Conservation (phyloP, 2,329 filamentous ascomycete species). For the Arthrinium phaeospermum region DNA sequence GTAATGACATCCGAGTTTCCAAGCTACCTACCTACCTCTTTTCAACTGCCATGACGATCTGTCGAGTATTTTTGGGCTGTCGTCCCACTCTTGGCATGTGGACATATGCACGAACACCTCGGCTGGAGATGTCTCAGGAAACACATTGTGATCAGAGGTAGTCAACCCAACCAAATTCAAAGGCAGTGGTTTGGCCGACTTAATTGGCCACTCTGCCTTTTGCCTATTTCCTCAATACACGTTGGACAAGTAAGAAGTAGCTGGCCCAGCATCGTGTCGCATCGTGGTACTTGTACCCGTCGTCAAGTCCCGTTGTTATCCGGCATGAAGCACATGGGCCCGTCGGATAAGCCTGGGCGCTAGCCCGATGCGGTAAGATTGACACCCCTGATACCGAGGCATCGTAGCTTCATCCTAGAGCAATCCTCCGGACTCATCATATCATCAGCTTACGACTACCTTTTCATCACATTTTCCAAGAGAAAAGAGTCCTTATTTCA, state of each 20-base stretch:
- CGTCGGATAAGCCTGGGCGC: neutral
- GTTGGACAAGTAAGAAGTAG: neutral
- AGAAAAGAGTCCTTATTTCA: neutral
- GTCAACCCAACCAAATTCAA: neutral
- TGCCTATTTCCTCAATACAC: neutral
- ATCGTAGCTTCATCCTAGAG: constrained; percentile 2
- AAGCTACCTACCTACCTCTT: neutral
- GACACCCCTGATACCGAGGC: constrained; percentile 10
- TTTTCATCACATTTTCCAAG: neutral
- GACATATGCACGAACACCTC: neutral
- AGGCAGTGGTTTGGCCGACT: neutral
- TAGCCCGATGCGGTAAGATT: neutral
- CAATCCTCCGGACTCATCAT: constrained; percentile 2
- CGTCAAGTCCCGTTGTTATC: constrained; percentile 12
- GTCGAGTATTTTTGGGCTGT: neutral
- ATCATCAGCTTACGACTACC: constrained; percentile 1
- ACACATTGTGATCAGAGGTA: neutral
- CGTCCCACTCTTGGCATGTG: neutral
- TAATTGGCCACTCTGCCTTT: neutral
- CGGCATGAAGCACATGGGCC: constrained; percentile 16
- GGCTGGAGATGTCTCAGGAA: neutral
- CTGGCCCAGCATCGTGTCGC: neutral
- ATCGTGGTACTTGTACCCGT: neutral
- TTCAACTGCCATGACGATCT: neutral
- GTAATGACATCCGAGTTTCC: neutral